Percentiles rank a stretch among this genome's conserved stretches.
These are phyloP conservation scores for Teratosphaeria viscida DNA, from an alignment of 2,329 filamentous ascomycete species.

Conservation along the genomic window DNA sequence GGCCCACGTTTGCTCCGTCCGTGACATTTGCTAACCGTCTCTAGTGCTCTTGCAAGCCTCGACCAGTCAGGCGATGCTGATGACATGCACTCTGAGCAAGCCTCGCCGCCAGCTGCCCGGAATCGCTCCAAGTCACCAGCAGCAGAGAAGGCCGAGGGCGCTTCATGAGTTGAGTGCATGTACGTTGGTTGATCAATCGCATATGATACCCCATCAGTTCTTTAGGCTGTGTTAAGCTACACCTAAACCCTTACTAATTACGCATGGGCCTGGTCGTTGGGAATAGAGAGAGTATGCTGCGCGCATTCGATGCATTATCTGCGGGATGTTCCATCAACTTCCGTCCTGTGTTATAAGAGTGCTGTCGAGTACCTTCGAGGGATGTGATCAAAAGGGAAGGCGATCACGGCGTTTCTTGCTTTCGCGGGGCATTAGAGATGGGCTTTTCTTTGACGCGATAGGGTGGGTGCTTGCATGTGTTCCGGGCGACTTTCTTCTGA, in stretches of 20 bases:
- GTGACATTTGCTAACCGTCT: slow-evolving; percentile 19
- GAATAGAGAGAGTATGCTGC: slow-evolving; percentile 1
- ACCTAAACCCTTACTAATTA: background rate
- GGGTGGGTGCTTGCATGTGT: background rate
- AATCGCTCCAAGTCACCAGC: slow-evolving; percentile 18
- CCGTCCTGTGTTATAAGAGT: slow-evolving; percentile 5
- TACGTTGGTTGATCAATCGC: slow-evolving; percentile 5
- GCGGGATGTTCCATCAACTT: background rate
- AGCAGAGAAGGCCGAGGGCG: slow-evolving; percentile 17
- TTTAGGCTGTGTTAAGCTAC: slow-evolving; percentile 15
- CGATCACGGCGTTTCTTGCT: background rate
- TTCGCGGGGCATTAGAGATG: background rate
- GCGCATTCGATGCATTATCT: slow-evolving; percentile 1
- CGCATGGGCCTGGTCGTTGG: background rate
- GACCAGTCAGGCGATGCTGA: slow-evolving; percentile 52
- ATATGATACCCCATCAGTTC: slow-evolving; percentile 21
- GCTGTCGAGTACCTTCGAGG: background rate
- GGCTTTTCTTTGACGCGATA: background rate
- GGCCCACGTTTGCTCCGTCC: slow-evolving; percentile 4
- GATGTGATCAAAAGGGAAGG: background rate
- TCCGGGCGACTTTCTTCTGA: background rate
- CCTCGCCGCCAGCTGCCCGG: slow-evolving; percentile 22
- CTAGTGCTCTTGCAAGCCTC: slow-evolving; percentile 44
- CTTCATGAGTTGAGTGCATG: background rate
- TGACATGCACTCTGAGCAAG: slow-evolving; percentile 33